Percentiles rank a stretch among this genome's conserved stretches.
These are phyloP conservation scores for Aristolochia fimbriata DNA, from an alignment of 164 flowering plant genomes.

Conservation along the genomic window DNA sequence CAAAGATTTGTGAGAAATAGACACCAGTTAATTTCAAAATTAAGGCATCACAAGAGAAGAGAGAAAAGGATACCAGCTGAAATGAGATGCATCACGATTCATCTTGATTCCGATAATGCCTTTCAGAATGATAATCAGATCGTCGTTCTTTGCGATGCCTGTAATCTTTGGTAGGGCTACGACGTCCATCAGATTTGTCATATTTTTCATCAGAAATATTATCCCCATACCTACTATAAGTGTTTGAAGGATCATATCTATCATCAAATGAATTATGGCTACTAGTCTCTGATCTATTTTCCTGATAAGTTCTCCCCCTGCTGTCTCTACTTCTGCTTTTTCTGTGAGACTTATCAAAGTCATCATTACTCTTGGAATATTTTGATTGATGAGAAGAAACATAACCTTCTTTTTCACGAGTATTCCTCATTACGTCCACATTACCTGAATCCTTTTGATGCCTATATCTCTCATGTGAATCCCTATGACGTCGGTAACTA, in stretches of 20 bases:
- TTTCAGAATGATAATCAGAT: constrained; percentile 1
- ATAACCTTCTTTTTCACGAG: constrained; percentile 16
- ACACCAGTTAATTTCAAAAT: constrained; percentile 2
- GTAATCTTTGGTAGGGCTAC: constrained; percentile 2
- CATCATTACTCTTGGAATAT: constrained; percentile 10
- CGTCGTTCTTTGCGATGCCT: constrained; percentile 7
- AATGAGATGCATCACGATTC: constrained; percentile 1
- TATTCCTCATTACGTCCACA: constrained; percentile 11
- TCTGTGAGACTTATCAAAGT: constrained; percentile 13
- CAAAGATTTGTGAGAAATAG: constrained; percentile 12
- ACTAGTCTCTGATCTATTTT: constrained; percentile 13
- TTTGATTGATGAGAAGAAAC: constrained; percentile 24
- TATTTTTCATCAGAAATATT: constrained; percentile 14
- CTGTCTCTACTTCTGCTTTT: constrained; percentile 20
- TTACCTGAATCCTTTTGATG: constrained; percentile 21
- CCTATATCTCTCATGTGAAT: background rate
- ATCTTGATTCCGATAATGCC: constrained; percentile 1
- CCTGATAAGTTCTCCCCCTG: constrained; percentile 10
- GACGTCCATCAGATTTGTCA: constrained; percentile 8
- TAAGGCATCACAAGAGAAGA: constrained; percentile 3
- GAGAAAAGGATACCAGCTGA: constrained; percentile 10
- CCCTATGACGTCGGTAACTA: constrained; percentile 15
- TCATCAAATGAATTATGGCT: constrained; percentile 40
- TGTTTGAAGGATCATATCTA: constrained; percentile 72
- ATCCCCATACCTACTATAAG: constrained; percentile 21